Conservation (phyloP, 371 early-diverging fungal genomes). For the Blastocladiella emersonii region DNA sequence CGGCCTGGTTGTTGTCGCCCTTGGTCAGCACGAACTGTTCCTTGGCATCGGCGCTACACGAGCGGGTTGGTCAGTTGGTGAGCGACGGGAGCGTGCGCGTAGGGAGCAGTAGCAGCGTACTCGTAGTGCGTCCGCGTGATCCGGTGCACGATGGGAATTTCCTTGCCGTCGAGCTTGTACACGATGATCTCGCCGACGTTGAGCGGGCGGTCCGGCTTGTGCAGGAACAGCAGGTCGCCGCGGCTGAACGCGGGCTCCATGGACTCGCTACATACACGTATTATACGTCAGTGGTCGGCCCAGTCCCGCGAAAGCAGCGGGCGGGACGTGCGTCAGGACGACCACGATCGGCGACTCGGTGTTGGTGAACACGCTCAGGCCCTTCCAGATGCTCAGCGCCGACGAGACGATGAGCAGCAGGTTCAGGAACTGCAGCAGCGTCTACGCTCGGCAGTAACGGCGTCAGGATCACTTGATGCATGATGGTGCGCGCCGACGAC, state of each 20-base stretch:
- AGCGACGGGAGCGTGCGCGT: not conserved
- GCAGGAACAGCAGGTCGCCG: conserved; percentile 92
- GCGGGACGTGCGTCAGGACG: conserved; percentile 59
- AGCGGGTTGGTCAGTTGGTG: not conserved
- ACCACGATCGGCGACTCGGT: conserved; percentile 97
- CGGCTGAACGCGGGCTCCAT: conserved; percentile 98
- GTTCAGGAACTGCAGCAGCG: too few relatives aligned
- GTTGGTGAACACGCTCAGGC: conserved; percentile 65
- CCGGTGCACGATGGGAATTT: conserved; percentile 97
- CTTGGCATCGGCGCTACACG: conserved; percentile 34
- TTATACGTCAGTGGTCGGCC: too few relatives aligned
- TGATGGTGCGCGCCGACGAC: too few relatives aligned
- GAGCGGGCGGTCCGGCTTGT: conserved; percentile 51
- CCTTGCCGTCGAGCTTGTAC: conserved; percentile 79
- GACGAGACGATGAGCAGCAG: conserved; percentile 71
- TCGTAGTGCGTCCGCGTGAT: conserved; percentile 78
- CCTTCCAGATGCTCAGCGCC: conserved; percentile 97
- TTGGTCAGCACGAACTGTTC: conserved; percentile 87
- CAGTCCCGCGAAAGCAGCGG: not conserved
- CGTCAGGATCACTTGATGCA: too few relatives aligned
- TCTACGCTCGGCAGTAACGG: too few relatives aligned
- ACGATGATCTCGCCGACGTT: conserved; percentile 91
- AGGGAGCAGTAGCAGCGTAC: conserved; percentile 15
- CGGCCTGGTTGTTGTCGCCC: conserved; percentile 92
- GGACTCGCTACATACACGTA: conserved; percentile 63